Conservation (phyloP, 768 basidiomycete genomes). For the Udeniomyces megalosporus region DNA sequence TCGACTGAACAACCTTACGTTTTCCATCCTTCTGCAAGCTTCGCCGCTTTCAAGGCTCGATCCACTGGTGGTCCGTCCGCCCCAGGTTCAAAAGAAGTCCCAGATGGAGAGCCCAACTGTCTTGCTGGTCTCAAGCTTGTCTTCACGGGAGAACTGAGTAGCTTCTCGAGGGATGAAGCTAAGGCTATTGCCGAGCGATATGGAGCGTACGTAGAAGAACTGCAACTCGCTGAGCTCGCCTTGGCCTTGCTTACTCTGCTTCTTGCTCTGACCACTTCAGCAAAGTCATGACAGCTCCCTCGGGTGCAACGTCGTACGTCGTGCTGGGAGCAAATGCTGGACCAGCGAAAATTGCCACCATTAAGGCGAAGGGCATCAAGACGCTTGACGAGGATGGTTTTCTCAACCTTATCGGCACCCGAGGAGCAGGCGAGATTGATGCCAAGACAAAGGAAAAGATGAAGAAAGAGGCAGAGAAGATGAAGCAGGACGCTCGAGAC, state of each 20-base stretch:
- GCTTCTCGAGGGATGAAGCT: conserved; percentile 75
- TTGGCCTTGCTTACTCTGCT: background rate
- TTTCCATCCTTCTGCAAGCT: conserved; percentile 33
- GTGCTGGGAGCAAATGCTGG: conserved; percentile 79
- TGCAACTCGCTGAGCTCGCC: background rate
- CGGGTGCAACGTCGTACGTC: conserved; percentile 75
- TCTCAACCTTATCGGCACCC: conserved; percentile 58
- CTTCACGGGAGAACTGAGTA: conserved; percentile 82
- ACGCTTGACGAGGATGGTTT: conserved; percentile 80
- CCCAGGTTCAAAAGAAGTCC: conserved; percentile 50
- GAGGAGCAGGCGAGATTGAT: conserved; percentile 46
- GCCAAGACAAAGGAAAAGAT: conserved; percentile 66
- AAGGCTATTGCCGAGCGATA: conserved; percentile 77
- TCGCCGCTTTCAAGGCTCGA: conserved; percentile 22
- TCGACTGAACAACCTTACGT: background rate
- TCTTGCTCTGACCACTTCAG: conserved; percentile 31
- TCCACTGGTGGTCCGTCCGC: conserved; percentile 20
- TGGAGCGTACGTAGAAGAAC: conserved; percentile 77
- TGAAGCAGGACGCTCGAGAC: conserved; percentile 54
- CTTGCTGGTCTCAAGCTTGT: conserved; percentile 78
- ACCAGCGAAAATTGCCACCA: conserved; percentile 66
- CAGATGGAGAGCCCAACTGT: conserved; percentile 55
- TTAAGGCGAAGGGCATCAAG: conserved; percentile 59
- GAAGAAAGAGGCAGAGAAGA: conserved; percentile 62
- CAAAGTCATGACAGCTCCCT: conserved; percentile 71